These are phyloP conservation scores for Beauveria caledonica DNA, from an alignment of 2,329 filamentous ascomycete genomes.

Conservation along the genomic window DNA sequence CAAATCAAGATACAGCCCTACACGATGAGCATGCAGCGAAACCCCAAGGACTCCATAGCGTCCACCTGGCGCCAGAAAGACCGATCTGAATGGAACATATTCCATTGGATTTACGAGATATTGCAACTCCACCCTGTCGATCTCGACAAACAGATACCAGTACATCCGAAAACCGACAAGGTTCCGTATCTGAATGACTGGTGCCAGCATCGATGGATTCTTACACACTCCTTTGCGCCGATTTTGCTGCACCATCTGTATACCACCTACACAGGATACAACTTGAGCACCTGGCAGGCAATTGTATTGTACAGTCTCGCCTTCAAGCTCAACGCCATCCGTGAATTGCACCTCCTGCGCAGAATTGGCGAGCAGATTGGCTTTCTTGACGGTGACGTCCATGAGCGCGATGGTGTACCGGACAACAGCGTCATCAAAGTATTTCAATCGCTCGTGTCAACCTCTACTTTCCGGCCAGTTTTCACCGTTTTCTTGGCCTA, in stretches of 20 bases:
- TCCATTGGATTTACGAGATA: conserved; percentile 15
- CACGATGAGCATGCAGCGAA: not conserved
- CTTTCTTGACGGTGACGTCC: conserved; percentile 21
- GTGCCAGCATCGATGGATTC: conserved; percentile 24
- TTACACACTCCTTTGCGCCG: conserved; percentile 20
- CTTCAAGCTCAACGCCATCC: conserved; percentile 24
- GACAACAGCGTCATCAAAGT: conserved; percentile 21
- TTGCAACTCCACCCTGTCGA: conserved; percentile 14
- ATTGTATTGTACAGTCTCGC: conserved; percentile 21
- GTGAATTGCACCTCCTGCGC: conserved; percentile 22
- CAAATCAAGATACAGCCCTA: not conserved
- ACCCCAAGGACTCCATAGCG: conserved; percentile 16
- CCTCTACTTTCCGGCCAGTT: conserved; percentile 16
- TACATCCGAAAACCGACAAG: conserved; percentile 25
- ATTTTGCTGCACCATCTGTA: conserved; percentile 19
- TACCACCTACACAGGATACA: conserved; percentile 11
- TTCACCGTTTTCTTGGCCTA: conserved; percentile 21
- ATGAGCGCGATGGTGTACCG: conserved; percentile 27
- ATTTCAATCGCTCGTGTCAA: conserved; percentile 17
- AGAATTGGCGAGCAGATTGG: conserved; percentile 24
- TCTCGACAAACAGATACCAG: conserved; percentile 17
- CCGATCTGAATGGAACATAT: conserved; percentile 14
- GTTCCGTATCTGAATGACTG: conserved; percentile 23
- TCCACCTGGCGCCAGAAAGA: conserved; percentile 17
- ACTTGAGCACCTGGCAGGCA: conserved; percentile 7